A percentile compares a stretch with the other conserved stretches of the same genome.
These are phyloP conservation scores for Microbotryum silenes-acaulis DNA, from an alignment of 1,284 basidiomycete genomes.

Conservation along the genomic window DNA sequence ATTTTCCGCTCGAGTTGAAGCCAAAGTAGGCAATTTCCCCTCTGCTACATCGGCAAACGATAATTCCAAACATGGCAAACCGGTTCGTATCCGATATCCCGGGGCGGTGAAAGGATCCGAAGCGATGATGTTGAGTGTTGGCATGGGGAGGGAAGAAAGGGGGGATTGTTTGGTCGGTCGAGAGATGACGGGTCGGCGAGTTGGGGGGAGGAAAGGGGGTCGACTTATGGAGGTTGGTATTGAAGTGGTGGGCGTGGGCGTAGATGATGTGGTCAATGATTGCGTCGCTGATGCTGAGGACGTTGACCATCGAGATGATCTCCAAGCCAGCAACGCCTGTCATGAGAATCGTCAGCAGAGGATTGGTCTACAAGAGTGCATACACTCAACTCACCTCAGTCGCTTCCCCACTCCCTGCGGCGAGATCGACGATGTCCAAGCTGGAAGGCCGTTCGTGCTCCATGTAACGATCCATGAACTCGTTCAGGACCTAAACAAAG, in stretches of 20 bases:
- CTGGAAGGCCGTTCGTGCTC: constrained; percentile 38
- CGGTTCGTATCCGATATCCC: constrained; percentile 42
- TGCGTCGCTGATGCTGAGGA: background rate
- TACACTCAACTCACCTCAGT: constrained; percentile 38
- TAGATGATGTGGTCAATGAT: background rate
- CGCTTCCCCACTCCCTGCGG: constrained; percentile 44
- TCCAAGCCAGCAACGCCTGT: constrained; percentile 24
- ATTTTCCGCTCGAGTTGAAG: constrained; percentile 15
- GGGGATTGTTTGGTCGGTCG: background rate
- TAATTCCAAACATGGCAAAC: constrained; percentile 47
- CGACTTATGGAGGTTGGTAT: background rate
- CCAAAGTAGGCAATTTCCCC: constrained; percentile 44
- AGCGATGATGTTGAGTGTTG: constrained; percentile 18
- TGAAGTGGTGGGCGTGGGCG: background rate
- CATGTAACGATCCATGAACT: constrained; percentile 45
- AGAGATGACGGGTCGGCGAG: background rate
- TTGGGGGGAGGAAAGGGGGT: constrained; percentile 1
- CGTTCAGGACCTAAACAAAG: constrained; percentile 32
- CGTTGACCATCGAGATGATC: constrained; percentile 13
- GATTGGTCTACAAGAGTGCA: background rate
- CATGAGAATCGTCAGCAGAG: background rate
- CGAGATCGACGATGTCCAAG: constrained; percentile 48
- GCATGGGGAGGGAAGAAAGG: background rate
- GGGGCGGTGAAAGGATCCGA: constrained; percentile 31
- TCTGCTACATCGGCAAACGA: constrained; percentile 52